Base-by-base conservation (phyloP, 306 rosid species). In the Lathyrus oleraceus region DNA sequence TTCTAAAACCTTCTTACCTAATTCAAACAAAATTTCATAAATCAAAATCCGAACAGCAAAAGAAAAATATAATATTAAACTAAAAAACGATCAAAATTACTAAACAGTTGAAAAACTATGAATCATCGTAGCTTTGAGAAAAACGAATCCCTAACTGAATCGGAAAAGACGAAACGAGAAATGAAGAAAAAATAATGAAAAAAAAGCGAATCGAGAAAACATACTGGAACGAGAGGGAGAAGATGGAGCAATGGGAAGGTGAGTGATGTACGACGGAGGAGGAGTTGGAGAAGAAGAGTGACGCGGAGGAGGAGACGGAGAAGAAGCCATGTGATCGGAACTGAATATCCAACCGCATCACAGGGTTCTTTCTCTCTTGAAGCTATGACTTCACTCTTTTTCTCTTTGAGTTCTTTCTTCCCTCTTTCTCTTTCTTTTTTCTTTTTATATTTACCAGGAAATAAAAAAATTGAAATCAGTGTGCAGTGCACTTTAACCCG, bases 1-100 rank as follows among this genome's bases (percentile, higher is more conserved):
- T 61, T 76, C 78, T 17, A 62, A 69, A 43, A 73, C 56, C 79
- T 75, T 80, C 59, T 76, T 90, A 80, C 83, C 97, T 89, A 43
- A 76, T 59, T 17, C 45, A 21, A 71, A 2, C 5, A 11, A 54
- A 67, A 32, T 27, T 27, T 2, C 45, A 62, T 21, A 43, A 27
- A 39, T 52, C 10, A 72, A 72, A 58, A 38, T 32, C 42, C 47
- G 3, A 60, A 78, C 48, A 68, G 4, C 27, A 8, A 60, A 71
- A 43, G 5, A 35, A 35, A 0, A 32, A 32, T 35, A 35, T 1
- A 35, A 35, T 35, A 35, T 35, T 35, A 35, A 35, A 35, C 10
- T 35, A 74, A 39, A 2, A 2, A 5, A 38, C 53, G 51, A 74
- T 66, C 65, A 16, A 63, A 63, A 66, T 49, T 57, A 65, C n/a